These are phyloP conservation scores for Dacryopinax spathularia DNA, from an alignment of 768 basidiomycete species.

Conservation along the genomic window DNA sequence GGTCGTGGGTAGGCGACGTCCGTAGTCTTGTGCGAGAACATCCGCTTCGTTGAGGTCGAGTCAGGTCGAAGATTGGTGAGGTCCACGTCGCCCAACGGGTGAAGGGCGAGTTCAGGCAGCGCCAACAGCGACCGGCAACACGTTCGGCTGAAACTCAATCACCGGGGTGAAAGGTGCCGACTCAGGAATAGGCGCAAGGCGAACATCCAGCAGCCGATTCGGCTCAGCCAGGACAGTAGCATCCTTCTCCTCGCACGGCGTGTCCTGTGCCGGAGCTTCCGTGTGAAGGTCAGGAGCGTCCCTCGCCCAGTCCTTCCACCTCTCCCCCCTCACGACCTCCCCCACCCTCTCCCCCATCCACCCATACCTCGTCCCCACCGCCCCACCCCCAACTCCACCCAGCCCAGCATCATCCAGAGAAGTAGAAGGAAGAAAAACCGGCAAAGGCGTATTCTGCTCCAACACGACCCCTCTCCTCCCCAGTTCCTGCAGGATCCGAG, in stretches of 20 bases:
- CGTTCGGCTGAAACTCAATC: background rate
- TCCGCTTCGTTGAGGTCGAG: no score
- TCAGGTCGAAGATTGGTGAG: no score
- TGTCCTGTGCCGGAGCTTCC: background rate
- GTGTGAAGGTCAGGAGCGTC: background rate
- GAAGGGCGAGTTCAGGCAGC: no score
- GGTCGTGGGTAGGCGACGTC: no score
- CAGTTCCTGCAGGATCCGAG: constrained; percentile 68
- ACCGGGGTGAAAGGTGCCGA: background rate
- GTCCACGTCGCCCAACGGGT: no score
- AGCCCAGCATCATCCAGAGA: no score
- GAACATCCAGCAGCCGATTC: background rate
- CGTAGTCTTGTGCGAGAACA: no score
- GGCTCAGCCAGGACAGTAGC: background rate
- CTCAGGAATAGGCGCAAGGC: background rate
- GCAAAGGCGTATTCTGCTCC: constrained; percentile 46
- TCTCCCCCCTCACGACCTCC: background rate
- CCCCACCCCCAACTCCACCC: background rate
- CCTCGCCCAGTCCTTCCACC: background rate
- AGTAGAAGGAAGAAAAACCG: no score
- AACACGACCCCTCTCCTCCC: constrained; percentile 51
- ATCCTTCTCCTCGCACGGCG: no score
- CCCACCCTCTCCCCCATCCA: background rate
- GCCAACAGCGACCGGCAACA: background rate
- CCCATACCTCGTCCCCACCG: background rate